Evolutionary conservation across 208 protist species (phyloP), one percentile per base, ranked within the genome.

Genomic region (Vickermania ingenoplastis): DNA sequence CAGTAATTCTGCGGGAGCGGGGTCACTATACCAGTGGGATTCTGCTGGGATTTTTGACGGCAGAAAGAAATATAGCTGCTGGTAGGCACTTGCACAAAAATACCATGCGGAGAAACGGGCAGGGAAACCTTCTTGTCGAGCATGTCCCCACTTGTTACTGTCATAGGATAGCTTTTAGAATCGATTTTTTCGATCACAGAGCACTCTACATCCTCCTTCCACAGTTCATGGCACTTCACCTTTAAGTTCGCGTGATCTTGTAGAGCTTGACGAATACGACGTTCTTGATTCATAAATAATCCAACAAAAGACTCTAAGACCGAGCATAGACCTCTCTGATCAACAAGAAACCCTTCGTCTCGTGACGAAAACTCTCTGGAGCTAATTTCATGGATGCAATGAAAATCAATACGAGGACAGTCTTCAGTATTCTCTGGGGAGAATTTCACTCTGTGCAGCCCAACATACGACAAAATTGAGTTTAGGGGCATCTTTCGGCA

Each of bases 21-120:
- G n/a, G n/a, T n/a, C n/a, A n/a, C n/a, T n/a, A n/a, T n/a, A n/a
- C n/a, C n/a, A n/a, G n/a, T n/a, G n/a, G n/a, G n/a, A n/a, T n/a
- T n/a, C n/a, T n/a, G n/a, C n/a, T n/a, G 36, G 36, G 11, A n/a
- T 17, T 45, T 45, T 45, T 17, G 7, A 7, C 17, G 36, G n/a
- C 64, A 77, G 2, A 66, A 66, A 41, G 60, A 61, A 27, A 69
- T 58, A 62, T 75, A 89, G 0, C 53, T 41, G 1, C 41, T 21
- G 5, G 77, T 78, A 2, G 85, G 81, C 17, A 89, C 67, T 26
- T 81, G 65, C 7, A 92, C 3, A 69, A 73, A 92, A 49, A 85
- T 61, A n/a, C 84, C 84, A 25, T 86, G 77, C 7, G 86, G 56
- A 7, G 77, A 67, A 31, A 65, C 36, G 7, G 36, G 36, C 7